Evolutionary conservation across 2,329 filamentous ascomycete species (phyloP).

Genomic region (Beauveria sp.): DNA sequence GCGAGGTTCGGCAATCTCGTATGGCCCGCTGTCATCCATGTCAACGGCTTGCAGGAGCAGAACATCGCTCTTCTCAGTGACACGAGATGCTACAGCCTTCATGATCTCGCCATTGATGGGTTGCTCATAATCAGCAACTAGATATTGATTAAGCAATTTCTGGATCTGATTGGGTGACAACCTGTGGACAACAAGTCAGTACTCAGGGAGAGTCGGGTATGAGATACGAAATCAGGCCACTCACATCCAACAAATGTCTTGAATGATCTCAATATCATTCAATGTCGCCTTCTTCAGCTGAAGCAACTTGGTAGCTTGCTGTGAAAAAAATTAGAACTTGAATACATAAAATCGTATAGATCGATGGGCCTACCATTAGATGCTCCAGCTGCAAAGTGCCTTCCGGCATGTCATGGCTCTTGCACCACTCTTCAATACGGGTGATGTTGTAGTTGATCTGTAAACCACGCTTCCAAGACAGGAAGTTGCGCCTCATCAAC

Average conservation of each 20-base stretch:
- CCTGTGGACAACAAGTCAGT: slow-evolving; percentile 38
- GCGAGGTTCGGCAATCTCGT: slow-evolving; percentile 94
- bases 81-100: slow-evolving; percentile 95
- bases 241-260: slow-evolving; percentile 99
- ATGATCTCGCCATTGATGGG: slow-evolving; percentile 99
- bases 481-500: slow-evolving; percentile 94
- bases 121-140: slow-evolving; percentile 97
- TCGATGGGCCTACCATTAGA: slow-evolving; percentile 62
- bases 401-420: slow-evolving; percentile 99
- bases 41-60: slow-evolving; percentile 89
- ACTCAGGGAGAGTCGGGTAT: not conserved
- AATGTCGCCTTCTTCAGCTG: slow-evolving; percentile 98
- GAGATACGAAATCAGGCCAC: slow-evolving; percentile 26
- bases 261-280: slow-evolving; percentile 99
- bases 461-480: slow-evolving; percentile 97
- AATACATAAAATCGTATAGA: not conserved
- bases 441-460: slow-evolving; percentile 99
- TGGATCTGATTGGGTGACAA: slow-evolving; percentile 98
- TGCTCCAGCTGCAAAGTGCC: slow-evolving; percentile 96
- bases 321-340: slow-evolving; percentile 20
- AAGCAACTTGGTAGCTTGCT: slow-evolving; percentile 96
- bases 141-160: slow-evolving; percentile 96
- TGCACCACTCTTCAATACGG: slow-evolving; percentile 98
- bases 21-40: slow-evolving; percentile 97
- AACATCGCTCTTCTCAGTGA: slow-evolving; percentile 97